These are phyloP conservation scores for Agrostemma githago DNA, from an alignment of 148 eudicot genomes.

Conservation along the genomic window DNA sequence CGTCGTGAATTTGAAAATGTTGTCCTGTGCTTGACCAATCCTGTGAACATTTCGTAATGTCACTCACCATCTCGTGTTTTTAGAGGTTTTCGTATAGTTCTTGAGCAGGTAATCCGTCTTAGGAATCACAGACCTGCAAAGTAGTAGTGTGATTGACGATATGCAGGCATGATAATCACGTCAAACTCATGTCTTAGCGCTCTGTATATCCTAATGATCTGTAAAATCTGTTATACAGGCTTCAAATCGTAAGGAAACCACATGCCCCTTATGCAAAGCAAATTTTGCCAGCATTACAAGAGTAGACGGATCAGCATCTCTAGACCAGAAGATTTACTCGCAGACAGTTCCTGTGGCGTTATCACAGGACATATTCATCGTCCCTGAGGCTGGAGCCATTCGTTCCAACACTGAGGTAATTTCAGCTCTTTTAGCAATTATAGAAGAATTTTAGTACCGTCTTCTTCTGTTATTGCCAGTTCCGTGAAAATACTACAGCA, in stretches of 20 bases:
- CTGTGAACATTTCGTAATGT: neutral
- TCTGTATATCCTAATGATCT: slow-evolving; percentile 10
- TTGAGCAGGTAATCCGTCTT: neutral
- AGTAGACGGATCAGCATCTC: slow-evolving; percentile 55
- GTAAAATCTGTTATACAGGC: slow-evolving; percentile 32
- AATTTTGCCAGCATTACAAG: slow-evolving; percentile 56
- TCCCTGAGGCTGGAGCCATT: slow-evolving; percentile 40
- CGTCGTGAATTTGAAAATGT: neutral
- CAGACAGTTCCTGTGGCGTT: slow-evolving; percentile 61
- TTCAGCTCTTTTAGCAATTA: neutral
- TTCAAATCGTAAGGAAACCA: slow-evolving; percentile 46
- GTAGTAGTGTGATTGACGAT: neutral
- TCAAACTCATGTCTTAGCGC: neutral
- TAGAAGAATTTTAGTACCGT: neutral
- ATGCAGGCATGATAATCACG: neutral
- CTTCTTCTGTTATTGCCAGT: neutral
- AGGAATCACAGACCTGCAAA: neutral
- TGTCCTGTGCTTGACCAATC: neutral
- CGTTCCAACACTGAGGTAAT: slow-evolving; percentile 36
- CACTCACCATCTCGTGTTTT: neutral
- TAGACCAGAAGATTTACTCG: slow-evolving; percentile 81
- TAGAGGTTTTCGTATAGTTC: neutral
- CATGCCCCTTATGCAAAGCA: slow-evolving; percentile 86
- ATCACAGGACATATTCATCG: slow-evolving; percentile 44
- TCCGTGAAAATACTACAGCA: neutral